Evolutionary conservation across 352 stramenopile species (phyloP), one percentile per base, ranked within the genome.

Genomic region (Phytophthora niederhauseri): DNA sequence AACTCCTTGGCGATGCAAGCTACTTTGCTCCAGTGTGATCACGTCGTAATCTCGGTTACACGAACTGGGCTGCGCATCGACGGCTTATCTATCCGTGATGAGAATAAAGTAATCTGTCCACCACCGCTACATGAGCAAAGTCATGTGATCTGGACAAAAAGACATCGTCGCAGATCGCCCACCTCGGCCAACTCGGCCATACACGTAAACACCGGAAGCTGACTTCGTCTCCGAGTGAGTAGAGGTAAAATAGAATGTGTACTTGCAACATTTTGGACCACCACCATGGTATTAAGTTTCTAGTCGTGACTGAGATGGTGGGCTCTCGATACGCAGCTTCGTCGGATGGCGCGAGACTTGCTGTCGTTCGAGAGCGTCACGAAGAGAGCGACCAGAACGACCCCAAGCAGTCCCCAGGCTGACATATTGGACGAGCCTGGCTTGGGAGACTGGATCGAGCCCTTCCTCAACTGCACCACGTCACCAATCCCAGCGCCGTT

Each of bases 361-460:
- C 61, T 49, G 65, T 92, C 84, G 57, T 87, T 94, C 45, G 86
- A 92, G 31, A 85, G 74, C 41, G 72, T 68, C 15, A 92, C 78
- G 31, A 94, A 84, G 3, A 87, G 22, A 19, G 78, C 75, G 1
- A 34, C 54, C 3, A 73, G 51, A 0, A 89, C 64, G 4, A 85
- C 70, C 1, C 81, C 41, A 8, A 90, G 20, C 20, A 92, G 66
- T 14, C 89, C 49, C 66, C 82, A 75, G 28, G 87, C 61, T 30
- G 73, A 68, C 22, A 71, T 57, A 34, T 68, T 76, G 28, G 66
- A 72, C 4, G 60, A 43, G 2, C 50, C 60, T 31, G 45, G 56
- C 56, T 64, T 66, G 14, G 62, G 57, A 19, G 26, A 60, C 20
- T 66, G 68, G 1, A 73, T 65, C 49, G 68, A 59, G 1, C 76